These are phyloP conservation scores for Excoecaria cochinchinensis DNA, from an alignment of 345 rosid genomes.

Conservation along the genomic window DNA sequence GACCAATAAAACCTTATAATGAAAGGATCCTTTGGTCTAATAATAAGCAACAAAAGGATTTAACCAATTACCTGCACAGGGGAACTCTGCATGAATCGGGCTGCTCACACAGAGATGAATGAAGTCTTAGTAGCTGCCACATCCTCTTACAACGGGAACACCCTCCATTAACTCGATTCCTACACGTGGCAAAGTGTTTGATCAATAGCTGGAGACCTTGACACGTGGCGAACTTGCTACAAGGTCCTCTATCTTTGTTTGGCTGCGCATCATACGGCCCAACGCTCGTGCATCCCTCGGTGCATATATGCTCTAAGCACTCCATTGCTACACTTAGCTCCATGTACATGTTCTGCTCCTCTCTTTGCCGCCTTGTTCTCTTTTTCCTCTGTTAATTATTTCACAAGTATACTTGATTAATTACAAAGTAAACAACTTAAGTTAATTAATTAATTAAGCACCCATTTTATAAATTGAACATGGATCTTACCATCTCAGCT, in stretches of 20 bases:
- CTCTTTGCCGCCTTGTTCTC: constrained; percentile 48
- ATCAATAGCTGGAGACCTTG: constrained; percentile 69
- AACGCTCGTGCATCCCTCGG: constrained; percentile 74
- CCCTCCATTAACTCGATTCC: constrained; percentile 54
- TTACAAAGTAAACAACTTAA: neutral
- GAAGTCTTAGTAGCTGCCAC: constrained; percentile 91
- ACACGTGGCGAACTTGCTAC: constrained; percentile 61
- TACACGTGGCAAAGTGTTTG: constrained; percentile 68
- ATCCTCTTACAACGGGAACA: constrained; percentile 75
- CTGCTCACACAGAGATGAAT: constrained; percentile 66
- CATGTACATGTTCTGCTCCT: constrained; percentile 56
- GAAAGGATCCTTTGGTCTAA: neutral
- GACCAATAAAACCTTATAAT: neutral
- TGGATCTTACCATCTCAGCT: constrained; percentile 50
- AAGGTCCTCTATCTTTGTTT: constrained; percentile 34
- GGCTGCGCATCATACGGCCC: constrained; percentile 52
- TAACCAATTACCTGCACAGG: constrained; percentile 69
- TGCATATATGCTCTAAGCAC: constrained; percentile 84
- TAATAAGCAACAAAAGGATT: neutral
- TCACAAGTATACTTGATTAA: neutral
- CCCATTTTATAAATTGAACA: neutral
- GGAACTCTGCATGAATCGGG: constrained; percentile 67
- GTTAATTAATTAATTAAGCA: neutral
- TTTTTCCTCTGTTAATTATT: constrained; percentile 56
- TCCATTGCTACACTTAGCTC: constrained; percentile 84